These are phyloP conservation scores for Claviceps arundinis DNA, from an alignment of 2,329 filamentous ascomycete genomes.

Conservation along the genomic window DNA sequence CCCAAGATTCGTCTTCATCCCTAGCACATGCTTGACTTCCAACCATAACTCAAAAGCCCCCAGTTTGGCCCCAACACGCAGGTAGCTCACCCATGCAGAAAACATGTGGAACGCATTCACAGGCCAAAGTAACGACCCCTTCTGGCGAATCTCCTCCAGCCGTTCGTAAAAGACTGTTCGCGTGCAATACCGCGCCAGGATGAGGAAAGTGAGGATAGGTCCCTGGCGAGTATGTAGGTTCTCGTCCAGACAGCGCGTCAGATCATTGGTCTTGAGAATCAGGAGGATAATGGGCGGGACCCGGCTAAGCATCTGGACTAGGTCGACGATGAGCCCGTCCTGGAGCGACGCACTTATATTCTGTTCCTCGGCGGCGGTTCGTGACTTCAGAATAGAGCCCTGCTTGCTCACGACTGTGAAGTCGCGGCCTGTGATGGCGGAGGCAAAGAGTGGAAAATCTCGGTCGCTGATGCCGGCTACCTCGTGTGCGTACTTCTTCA, in stretches of 20 bases:
- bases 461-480: conserved; percentile 81
- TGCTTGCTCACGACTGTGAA: conserved; percentile 59
- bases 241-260: conserved; percentile 88
- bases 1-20: conserved; percentile 17
- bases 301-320: conserved; percentile 76
- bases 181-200: conserved; percentile 55
- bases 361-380: conserved; percentile 68
- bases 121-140: conserved; percentile 45
- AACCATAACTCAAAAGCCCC: conserved; percentile 51
- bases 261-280: conserved; percentile 94
- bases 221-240: conserved; percentile 63
- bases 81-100: conserved; percentile 42
- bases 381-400: conserved; percentile 40
- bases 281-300: conserved; percentile 87
- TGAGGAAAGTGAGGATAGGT: conserved; percentile 52
- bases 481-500: conserved; percentile 80
- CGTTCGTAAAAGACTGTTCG: conserved; percentile 53
- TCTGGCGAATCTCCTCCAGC: conserved; percentile 39
- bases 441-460: conserved; percentile 89
- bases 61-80: conserved; percentile 49
- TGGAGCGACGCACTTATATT: conserved; percentile 73
- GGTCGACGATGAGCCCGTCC: conserved; percentile 75
- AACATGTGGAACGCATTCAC: conserved; percentile 40
- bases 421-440: conserved; percentile 89
- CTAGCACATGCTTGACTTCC: conserved; percentile 34